These are phyloP conservation scores for Amorphotheca resinae DNA, from an alignment of 495 filamentous ascomycete genomes.

Conservation along the genomic window DNA sequence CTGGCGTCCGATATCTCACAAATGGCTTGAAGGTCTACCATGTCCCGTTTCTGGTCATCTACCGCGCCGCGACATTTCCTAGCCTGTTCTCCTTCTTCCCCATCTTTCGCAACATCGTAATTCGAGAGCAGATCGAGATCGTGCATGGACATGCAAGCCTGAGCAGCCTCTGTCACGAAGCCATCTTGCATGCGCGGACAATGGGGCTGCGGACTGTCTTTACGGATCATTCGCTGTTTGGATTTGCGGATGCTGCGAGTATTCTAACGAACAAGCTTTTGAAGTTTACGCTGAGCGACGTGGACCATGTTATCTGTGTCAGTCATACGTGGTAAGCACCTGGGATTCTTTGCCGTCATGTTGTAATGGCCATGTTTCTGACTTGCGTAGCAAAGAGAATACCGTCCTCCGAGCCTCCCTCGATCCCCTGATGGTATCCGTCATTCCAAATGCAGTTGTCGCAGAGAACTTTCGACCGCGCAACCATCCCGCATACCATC, in stretches of 20 bases:
- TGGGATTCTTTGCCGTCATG: neutral
- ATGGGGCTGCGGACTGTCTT: constrained; percentile 95
- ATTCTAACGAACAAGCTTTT: constrained; percentile 94
- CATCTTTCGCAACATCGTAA: constrained; percentile 86
- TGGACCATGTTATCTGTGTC: constrained; percentile 96
- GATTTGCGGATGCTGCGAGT: constrained; percentile 91
- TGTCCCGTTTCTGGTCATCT: constrained; percentile 89
- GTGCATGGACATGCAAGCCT: constrained; percentile 92
- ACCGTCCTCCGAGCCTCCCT: constrained; percentile 90
- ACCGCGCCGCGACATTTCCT: constrained; percentile 87
- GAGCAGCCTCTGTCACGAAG: constrained; percentile 87
- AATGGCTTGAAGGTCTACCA: constrained; percentile 98
- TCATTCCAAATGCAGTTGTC: constrained; percentile 94
- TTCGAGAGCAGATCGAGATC: constrained; percentile 89
- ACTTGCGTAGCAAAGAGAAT: constrained; percentile 72
- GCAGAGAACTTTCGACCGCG: constrained; percentile 86
- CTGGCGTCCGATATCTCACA: constrained; percentile 90
- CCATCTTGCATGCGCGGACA: constrained; percentile 86
- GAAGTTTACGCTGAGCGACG: constrained; percentile 91
- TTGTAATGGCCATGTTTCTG: no score
- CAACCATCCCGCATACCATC: constrained; percentile 25
- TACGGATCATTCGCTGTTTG: constrained; percentile 95
- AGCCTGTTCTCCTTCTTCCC: constrained; percentile 98
- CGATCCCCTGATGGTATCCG: constrained; percentile 92
- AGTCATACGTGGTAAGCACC: constrained; percentile 77